A percentile compares a stretch with the other conserved stretches of the same genome.
Conservation (phyloP, 805 yeast species). For the Novakomyces olei region DNA sequence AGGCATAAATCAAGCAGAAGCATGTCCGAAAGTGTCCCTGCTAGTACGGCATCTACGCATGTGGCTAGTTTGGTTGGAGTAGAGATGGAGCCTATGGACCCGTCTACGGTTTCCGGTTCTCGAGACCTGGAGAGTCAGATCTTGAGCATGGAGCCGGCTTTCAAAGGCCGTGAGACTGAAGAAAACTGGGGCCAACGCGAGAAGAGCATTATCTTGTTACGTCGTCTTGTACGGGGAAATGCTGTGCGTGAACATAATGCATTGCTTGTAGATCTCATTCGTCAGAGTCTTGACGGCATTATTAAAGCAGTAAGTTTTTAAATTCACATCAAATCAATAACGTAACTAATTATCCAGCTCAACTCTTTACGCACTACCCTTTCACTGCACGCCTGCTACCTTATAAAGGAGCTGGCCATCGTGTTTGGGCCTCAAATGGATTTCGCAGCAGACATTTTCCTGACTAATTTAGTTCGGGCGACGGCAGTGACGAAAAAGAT, state of each 20-base stretch:
- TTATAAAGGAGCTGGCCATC: constrained; percentile 37
- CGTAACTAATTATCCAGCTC: no score
- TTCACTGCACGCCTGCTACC: constrained; percentile 49
- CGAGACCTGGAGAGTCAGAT: constrained; percentile 15
- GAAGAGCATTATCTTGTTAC: constrained; percentile 29
- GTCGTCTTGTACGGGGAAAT: constrained; percentile 43
- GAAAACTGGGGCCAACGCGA: constrained; percentile 68
- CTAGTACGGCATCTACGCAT: constrained; percentile 5
- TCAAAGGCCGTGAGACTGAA: constrained; percentile 65
- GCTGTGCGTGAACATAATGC: constrained; percentile 19
- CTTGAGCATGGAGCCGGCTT: constrained; percentile 18
- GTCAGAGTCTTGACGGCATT: constrained; percentile 33
- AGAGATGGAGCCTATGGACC: constrained; percentile 19
- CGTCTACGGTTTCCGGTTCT: constrained; percentile 15
- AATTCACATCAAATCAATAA: no score
- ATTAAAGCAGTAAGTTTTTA: no score
- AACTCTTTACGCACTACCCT: constrained; percentile 68
- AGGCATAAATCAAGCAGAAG: neutral
- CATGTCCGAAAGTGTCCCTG: neutral
- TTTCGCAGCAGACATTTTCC: constrained; percentile 25
- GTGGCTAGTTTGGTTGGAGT: constrained; percentile 15
- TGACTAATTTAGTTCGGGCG: constrained; percentile 28
- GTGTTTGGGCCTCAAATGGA: constrained; percentile 13
- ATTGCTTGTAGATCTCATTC: constrained; percentile 17
- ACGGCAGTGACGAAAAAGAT: constrained; percentile 42